A percentile compares a stretch with the other conserved stretches of the same genome.
Evolutionary conservation across 192 early-diverging fungal species (phyloP).

Genomic region (Entophlyctis helioformis): DNA sequence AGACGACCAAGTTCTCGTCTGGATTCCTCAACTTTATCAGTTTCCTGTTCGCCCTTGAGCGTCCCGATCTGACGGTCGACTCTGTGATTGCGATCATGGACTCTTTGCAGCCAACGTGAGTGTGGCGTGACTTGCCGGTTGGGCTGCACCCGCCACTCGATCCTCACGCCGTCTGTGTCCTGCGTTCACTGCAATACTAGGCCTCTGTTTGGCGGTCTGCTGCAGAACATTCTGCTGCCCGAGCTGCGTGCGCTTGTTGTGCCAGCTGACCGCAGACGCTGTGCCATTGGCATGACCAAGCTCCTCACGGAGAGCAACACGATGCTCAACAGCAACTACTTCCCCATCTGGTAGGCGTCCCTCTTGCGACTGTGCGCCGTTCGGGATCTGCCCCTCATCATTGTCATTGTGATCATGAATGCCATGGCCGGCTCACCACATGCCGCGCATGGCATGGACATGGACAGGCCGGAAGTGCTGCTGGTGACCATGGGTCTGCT

Average conservation of each 20-base stretch:
- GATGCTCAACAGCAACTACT: slow-evolving; percentile 43
- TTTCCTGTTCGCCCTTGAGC: slow-evolving; percentile 52
- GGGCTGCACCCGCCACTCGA: background rate
- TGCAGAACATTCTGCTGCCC: slow-evolving; percentile 51
- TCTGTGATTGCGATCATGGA: slow-evolving; percentile 45
- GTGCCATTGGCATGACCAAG: slow-evolving; percentile 50
- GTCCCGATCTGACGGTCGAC: slow-evolving; percentile 46
- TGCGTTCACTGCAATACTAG: too few relatives aligned
- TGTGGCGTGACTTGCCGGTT: background rate
- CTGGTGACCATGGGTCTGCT: slow-evolving; percentile 7
- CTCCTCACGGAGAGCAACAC: slow-evolving; percentile 41
- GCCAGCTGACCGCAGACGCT: slow-evolving; percentile 47
- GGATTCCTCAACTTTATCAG: slow-evolving; percentile 58
- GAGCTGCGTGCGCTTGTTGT: slow-evolving; percentile 45
- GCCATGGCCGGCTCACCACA: background rate
- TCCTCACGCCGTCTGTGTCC: slow-evolving; percentile 11
- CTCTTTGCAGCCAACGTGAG: slow-evolving; percentile 41
- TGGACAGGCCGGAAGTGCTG: background rate
- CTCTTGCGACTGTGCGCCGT: background rate
- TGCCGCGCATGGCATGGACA: background rate
- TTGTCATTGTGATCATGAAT: background rate
- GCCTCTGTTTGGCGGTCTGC: slow-evolving; percentile 52
- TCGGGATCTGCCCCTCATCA: slow-evolving; percentile 18
- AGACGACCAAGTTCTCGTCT: slow-evolving; percentile 47
- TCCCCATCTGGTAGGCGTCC: slow-evolving; percentile 18